phyloP scores from a whole-genome alignment of 1,284 basidiomycete genomes.

The Ganoderma meredithae region DNA sequence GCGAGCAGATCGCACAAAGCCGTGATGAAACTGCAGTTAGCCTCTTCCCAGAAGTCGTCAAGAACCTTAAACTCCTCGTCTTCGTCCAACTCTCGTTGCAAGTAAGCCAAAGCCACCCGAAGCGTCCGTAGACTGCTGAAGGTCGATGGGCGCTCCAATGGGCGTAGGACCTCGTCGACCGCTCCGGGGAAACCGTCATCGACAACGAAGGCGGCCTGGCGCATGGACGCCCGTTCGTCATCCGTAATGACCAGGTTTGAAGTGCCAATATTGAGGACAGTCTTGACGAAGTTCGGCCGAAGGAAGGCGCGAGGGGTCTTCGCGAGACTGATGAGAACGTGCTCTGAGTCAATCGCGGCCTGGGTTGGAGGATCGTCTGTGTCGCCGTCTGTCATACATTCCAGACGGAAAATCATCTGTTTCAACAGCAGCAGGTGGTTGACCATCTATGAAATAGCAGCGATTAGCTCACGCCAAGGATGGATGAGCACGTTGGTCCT shows the following conservation, averaged over 20 bases:
- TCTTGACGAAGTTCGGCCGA: constrained; percentile 60
- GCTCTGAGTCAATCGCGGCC: constrained; percentile 70
- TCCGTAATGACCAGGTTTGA: constrained; percentile 69
- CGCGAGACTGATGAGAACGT: constrained; percentile 67
- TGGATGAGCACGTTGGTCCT: constrained; percentile 24
- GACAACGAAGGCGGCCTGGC: constrained; percentile 65
- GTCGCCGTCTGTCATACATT: constrained; percentile 64
- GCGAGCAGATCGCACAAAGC: constrained; percentile 61
- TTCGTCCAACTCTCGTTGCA: constrained; percentile 59
- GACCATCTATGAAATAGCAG: constrained; percentile 55
- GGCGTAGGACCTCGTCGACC: constrained; percentile 62
- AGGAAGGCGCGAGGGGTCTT: constrained; percentile 68
- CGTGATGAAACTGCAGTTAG: constrained; percentile 59
- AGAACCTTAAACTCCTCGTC: constrained; percentile 61
- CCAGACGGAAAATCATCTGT: constrained; percentile 68
- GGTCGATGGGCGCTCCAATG: constrained; percentile 58
- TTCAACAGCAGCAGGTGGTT: constrained; percentile 69
- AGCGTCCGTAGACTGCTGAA: constrained; percentile 60
- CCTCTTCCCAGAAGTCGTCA: constrained; percentile 64
- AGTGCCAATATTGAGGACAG: constrained; percentile 58
- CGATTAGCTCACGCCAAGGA: not conserved
- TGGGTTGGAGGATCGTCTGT: constrained; percentile 58
- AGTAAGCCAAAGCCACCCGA: constrained; percentile 66
- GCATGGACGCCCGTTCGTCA: constrained; percentile 62
- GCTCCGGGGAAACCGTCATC: constrained; percentile 72